These are phyloP conservation scores for Rhynchospora tenuis DNA, from an alignment of 176 grass and related monocot species.

Conservation along the genomic window DNA sequence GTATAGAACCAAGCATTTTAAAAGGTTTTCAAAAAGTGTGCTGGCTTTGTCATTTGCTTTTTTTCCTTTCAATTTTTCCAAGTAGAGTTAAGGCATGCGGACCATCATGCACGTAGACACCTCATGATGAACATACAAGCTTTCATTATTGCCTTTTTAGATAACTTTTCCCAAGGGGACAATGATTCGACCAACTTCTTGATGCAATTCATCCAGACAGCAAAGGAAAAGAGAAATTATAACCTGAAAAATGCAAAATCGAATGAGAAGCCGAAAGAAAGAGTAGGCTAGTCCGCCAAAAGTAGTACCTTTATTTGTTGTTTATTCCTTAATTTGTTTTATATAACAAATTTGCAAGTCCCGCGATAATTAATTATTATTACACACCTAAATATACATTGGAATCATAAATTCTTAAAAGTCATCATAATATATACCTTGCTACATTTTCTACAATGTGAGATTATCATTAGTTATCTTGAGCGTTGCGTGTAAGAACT, in stretches of 20 bases:
- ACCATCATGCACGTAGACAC: conserved; percentile 20
- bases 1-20: background rate
- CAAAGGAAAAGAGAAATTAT: conserved; percentile 11
- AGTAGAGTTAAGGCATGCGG: conserved; percentile 4
- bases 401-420: too few relatives aligned
- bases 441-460: too few relatives aligned
- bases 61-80: background rate
- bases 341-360: background rate
- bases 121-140: conserved; percentile 2
- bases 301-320: background rate
- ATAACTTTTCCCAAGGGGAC: conserved; percentile 12
- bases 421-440: too few relatives aligned
- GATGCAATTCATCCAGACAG: conserved; percentile 3
- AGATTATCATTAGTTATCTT: too few relatives aligned
- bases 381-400: too few relatives aligned
- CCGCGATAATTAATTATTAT: too few relatives aligned
- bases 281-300: background rate
- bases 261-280: background rate
- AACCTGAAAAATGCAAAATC: background rate
- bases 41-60: background rate
- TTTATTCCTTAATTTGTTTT: background rate
- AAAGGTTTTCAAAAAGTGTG: background rate
- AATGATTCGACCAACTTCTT: conserved; percentile 21
- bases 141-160: conserved; percentile 18
- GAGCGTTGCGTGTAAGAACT: too few relatives aligned